Evolutionary conservation across 106 monocot species (phyloP).

Genomic region (Cymbidium sinense): DNA sequence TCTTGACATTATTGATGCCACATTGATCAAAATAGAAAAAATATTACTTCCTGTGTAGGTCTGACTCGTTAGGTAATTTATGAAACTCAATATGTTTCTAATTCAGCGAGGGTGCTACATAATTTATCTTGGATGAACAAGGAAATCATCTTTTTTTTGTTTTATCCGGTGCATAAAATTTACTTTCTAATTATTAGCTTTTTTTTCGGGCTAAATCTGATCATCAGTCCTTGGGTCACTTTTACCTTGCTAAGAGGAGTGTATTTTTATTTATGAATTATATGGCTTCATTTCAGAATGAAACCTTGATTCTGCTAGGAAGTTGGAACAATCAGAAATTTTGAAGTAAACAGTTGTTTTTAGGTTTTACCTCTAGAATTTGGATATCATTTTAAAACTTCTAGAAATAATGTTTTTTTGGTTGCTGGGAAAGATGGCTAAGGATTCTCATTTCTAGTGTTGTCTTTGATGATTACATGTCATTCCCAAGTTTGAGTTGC

Average conservation of each 20-base stretch:
- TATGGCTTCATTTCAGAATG: not conserved
- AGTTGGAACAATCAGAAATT: not conserved
- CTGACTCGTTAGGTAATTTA: no score
- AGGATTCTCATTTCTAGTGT: not conserved
- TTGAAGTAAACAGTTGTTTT: not conserved
- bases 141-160: not conserved
- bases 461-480: not conserved
- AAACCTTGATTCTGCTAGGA: not conserved
- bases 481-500: not conserved
- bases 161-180: not conserved
- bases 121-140: not conserved
- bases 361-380: not conserved
- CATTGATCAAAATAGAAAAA: not conserved
- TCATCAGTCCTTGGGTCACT: not conserved
- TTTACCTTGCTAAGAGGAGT: not conserved
- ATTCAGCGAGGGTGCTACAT: not conserved
- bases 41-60: not conserved
- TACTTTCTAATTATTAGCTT: not conserved
- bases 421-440: not conserved
- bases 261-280: not conserved
- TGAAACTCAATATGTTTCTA: no score
- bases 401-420: not conserved
- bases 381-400: not conserved
- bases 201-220: not conserved
- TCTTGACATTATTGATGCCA: not conserved